phyloP scores from a whole-genome alignment of 2,329 filamentous ascomycete genomes.

The Leptographium wingfieldii region DNA sequence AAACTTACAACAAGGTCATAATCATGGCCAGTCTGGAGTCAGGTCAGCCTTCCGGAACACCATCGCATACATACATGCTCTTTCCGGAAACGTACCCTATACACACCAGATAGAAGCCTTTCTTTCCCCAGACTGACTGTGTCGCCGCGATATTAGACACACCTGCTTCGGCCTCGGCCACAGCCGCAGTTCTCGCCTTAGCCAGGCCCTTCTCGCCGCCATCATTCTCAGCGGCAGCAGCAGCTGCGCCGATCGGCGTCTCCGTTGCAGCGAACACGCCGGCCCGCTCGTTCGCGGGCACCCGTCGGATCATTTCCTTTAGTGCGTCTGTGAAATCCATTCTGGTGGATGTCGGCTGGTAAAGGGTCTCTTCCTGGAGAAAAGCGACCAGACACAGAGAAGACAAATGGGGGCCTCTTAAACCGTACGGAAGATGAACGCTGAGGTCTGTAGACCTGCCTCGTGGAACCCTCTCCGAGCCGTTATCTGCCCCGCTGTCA shows the following conservation, averaged over 20 bases:
- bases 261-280: not conserved
- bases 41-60: not conserved
- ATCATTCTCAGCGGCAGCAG: not conserved
- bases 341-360: not conserved
- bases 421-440: not conserved
- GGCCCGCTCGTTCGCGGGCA: not conserved
- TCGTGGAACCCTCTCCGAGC: not conserved
- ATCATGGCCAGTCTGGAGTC: slow-evolving; percentile 14
- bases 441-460: not conserved
- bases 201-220: not conserved
- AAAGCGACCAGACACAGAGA: no score
- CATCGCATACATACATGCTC: not conserved
- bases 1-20: slow-evolving; percentile 15
- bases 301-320: not conserved
- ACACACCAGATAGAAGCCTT: slow-evolving; percentile 11
- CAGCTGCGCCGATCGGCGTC: not conserved
- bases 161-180: slow-evolving; percentile 28
- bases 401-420: not conserved
- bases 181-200: not conserved
- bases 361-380: no score
- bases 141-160: slow-evolving; percentile 58
- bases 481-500: not conserved
- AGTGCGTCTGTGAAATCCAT: not conserved
- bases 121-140: slow-evolving; percentile 55
- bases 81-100: slow-evolving; percentile 8